Evolutionary conservation across 768 basidiomycete species (phyloP).

Genomic region (Mycena polygramma): DNA sequence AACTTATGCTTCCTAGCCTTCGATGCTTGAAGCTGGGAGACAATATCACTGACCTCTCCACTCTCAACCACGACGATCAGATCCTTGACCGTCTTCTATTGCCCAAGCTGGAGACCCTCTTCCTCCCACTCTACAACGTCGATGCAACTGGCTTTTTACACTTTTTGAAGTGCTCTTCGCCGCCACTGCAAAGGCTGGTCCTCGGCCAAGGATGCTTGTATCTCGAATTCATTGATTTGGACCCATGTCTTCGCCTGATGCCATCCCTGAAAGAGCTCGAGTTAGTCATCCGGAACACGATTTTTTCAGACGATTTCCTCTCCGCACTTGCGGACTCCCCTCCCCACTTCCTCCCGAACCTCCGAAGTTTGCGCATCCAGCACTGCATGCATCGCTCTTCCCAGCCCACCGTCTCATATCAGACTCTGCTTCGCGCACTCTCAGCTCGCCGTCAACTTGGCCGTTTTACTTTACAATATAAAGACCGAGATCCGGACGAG

Average conservation of each 20-base stretch:
- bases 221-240: not conserved
- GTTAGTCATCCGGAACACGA: not conserved
- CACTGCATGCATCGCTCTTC: not conserved
- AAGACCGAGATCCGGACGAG: too few species aligned
- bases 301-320: not conserved
- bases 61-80: not conserved
- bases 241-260: not conserved
- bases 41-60: not conserved
- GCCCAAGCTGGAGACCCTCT: not conserved
- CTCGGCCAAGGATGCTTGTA: not conserved
- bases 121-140: not conserved
- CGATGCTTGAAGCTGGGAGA: not conserved
- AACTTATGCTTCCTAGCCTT: not conserved
- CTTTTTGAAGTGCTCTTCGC: not conserved
- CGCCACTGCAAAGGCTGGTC: not conserved
- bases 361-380: not conserved
- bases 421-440: not conserved
- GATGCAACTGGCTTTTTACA: not conserved
- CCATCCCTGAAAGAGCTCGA: not conserved
- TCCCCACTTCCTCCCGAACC: not conserved
- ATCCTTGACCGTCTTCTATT: not conserved
- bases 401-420: not conserved
- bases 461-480: too few species aligned
- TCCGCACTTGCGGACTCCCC: not conserved
- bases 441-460: not conserved